A percentile compares a stretch with the other conserved stretches of the same genome.
phyloP scores from a whole-genome alignment of 169 alveolate genomes.

The Eimeria praecox region DNA sequence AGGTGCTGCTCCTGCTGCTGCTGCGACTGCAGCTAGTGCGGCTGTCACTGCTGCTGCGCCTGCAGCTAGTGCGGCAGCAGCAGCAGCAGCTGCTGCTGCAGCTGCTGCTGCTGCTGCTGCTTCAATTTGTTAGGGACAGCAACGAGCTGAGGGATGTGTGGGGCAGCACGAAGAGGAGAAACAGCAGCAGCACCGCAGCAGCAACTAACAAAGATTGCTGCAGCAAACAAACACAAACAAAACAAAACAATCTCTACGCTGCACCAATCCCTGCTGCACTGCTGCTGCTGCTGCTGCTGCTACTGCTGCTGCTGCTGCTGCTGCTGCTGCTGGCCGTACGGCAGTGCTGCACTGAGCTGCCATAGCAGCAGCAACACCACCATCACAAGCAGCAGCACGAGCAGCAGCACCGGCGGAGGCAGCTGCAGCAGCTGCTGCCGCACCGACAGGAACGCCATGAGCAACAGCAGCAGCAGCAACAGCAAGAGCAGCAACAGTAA shows the following conservation, averaged over 20 bases:
- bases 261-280: background rate
- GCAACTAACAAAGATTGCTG: constrained; percentile 63
- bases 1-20: background rate
- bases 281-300: background rate
- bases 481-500: too few relatives aligned
- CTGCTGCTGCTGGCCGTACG: background rate
- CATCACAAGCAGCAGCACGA: too few relatives aligned
- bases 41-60: background rate
- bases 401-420: background rate
- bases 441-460: too few relatives aligned
- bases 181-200: constrained; percentile 49
- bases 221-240: background rate
- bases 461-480: constrained; percentile 2
- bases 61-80: too few relatives aligned
- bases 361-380: background rate
- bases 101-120: background rate
- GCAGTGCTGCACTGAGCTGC: background rate
- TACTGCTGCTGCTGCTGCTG: background rate
- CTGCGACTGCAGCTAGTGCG: background rate
- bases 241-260: too few relatives aligned
- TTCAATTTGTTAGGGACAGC: constrained; percentile 19
- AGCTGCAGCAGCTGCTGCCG: background rate
- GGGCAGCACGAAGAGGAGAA: constrained; percentile 56
- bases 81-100: background rate
- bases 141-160: constrained; percentile 50